Evolutionary conservation across 2,329 filamentous ascomycete species (phyloP), one percentile per base, ranked within the genome.

Genomic region (Xylaria arbuscula): DNA sequence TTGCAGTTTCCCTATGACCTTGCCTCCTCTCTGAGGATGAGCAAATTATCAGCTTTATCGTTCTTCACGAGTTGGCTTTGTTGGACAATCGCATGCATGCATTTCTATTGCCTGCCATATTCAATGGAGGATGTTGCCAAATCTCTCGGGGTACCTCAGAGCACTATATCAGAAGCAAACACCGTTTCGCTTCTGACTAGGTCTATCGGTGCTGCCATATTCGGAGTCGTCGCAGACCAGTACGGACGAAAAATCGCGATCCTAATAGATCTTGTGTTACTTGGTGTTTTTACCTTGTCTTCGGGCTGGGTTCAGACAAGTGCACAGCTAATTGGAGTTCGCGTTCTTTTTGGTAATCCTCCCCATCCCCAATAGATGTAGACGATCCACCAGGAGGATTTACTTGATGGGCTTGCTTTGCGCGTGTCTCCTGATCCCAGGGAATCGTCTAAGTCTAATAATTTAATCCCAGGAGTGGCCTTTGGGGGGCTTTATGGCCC

Each of bases 51-150:
- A 24, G 45, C 45, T 48, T n/a, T 48, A 24, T 48, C 45, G 10
- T 48, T 48, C 19, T 48, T 48, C 9, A 48, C 45, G 4, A 48
- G 45, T 48, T 48, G 45, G 45, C 45, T 48, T 48, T 48, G 45
- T 11, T 48, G 45, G 45, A 48, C 45, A 13, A 5, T 48, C 45
- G 45, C 45, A 1, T 48, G 45, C 45, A 48, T 48, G 45, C 45
- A 48, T 13, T 48, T 48, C 45, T 48, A 48, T 48, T 48, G 45
- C 19, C 45, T 48, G 10, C 45, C 45, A 22, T 48, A 48, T 24
- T 48, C 45, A 10, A 48, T 48, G 45, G 45, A 48, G 9, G 45
- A 19, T 24, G 9, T 48, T n/a, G 45, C 45, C 2, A 22, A 48
- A 13, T 24, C 45, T 48, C 45, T 48, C 19, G 45, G 45, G 10